A percentile compares a stretch with the other conserved stretches of the same genome.
Evolutionary conservation across 2,329 filamentous ascomycete species (phyloP).

Genomic region (Arthrobotrys pseudoclavata): DNA sequence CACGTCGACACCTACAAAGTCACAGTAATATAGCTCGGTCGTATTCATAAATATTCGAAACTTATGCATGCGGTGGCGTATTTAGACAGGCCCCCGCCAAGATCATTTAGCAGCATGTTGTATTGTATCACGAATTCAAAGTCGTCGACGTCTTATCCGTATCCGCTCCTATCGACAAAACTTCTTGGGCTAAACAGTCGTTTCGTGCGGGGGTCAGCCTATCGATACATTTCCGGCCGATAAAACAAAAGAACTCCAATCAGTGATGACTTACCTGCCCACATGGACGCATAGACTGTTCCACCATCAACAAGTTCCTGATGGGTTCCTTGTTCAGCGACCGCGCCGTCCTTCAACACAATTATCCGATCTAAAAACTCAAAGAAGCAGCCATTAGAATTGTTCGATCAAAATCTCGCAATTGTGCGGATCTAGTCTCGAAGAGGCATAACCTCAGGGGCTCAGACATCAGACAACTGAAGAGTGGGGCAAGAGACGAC

Average conservation of each 20-base stretch:
- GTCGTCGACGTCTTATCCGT: constrained; percentile 39
- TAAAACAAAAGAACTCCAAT: constrained; percentile 6
- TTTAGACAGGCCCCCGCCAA: constrained; percentile 31
- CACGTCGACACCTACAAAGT: constrained; percentile 31
- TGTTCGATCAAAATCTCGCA: constrained; percentile 53
- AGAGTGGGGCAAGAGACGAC: constrained; percentile 41
- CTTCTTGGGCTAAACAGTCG: constrained; percentile 50
- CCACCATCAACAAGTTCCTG: constrained; percentile 81
- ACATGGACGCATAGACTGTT: constrained; percentile 88
- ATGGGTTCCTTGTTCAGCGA: constrained; percentile 91
- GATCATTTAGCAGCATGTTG: constrained; percentile 6
- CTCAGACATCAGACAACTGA: constrained; percentile 36
- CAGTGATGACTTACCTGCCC: constrained; percentile 77
- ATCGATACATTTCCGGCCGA: constrained; percentile 45
- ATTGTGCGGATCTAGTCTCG: constrained; percentile 41
- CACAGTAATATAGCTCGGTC: constrained; percentile 28
- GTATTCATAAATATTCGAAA: constrained; percentile 29
- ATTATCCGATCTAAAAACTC: constrained; percentile 79
- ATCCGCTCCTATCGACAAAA: constrained; percentile 54
- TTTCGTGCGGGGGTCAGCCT: constrained; percentile 44
- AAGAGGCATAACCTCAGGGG: constrained; percentile 47
- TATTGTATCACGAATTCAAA: constrained; percentile 20
- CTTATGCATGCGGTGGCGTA: constrained; percentile 31
- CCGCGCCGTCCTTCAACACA: constrained; percentile 83
- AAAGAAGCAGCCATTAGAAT: constrained; percentile 29